Conservation (phyloP, 257 asterid genomes). For the Solanum boliviense region DNA sequence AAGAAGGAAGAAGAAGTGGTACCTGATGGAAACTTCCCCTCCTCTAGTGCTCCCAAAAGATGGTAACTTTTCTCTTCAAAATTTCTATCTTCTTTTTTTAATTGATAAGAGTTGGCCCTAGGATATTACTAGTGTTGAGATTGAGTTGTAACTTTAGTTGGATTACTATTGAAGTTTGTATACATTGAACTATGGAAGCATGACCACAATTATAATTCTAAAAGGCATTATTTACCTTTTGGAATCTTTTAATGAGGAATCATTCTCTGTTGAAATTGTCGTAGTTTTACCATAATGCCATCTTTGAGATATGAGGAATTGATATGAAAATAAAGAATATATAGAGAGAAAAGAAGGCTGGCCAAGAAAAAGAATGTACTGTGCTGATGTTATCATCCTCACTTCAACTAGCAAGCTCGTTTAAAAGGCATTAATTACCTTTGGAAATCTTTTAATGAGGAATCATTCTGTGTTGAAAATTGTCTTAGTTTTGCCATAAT, state of each 20-base stretch:
- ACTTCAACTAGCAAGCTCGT: neutral
- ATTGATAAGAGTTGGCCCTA: neutral
- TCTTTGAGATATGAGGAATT: neutral
- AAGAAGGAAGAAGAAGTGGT: conserved; percentile 24
- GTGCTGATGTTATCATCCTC: neutral
- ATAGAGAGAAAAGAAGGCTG: neutral
- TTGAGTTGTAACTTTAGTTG: neutral
- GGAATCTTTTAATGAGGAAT: neutral
- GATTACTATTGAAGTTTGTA: neutral
- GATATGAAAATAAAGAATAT: neutral
- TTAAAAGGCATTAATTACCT: neutral
- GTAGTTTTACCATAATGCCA: neutral
- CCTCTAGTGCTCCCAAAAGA: conserved; percentile 36
- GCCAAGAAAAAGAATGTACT: neutral
- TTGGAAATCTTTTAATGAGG: neutral
- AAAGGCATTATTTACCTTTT: neutral
- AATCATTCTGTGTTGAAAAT: neutral
- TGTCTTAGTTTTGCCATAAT: neutral
- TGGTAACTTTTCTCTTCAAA: conserved; percentile 32
- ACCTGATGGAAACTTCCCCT: conserved; percentile 45
- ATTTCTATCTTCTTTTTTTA: neutral
- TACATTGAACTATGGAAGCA: neutral
- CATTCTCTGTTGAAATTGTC: neutral
- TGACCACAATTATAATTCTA: neutral
- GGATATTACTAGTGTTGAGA: neutral